These are phyloP conservation scores for Leccinum ochraceum DNA, from an alignment of 768 basidiomycete species.

Conservation along the genomic window DNA sequence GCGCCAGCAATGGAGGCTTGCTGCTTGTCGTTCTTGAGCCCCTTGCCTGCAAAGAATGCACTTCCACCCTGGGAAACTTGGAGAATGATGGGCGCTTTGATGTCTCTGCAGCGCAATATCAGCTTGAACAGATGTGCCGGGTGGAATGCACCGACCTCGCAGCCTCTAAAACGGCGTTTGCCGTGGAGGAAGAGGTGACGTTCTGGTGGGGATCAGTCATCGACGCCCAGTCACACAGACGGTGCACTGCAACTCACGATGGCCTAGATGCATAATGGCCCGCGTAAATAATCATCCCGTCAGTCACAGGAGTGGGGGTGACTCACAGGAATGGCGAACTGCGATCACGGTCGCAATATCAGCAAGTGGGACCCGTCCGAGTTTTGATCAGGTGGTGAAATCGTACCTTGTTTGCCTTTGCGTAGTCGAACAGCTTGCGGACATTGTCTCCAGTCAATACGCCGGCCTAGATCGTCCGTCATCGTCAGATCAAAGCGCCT, in stretches of 20 bases:
- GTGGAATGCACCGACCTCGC: conserved; percentile 59
- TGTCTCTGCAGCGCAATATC: conserved; percentile 56
- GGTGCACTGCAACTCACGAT: conserved; percentile 56
- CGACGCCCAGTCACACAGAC: background rate
- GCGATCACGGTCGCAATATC: conserved; percentile 12
- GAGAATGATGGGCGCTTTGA: conserved; percentile 96
- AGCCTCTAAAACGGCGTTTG: conserved; percentile 93
- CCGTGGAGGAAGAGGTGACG: conserved; percentile 93
- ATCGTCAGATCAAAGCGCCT: conserved; percentile 5
- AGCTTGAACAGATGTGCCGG: conserved; percentile 9
- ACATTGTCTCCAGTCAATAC: conserved; percentile 95
- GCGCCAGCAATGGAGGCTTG: conserved; percentile 95
- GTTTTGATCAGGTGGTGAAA: background rate
- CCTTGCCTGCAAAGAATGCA: conserved; percentile 97
- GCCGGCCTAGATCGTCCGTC: conserved; percentile 60
- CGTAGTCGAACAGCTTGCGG: conserved; percentile 94
- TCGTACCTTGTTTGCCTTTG: conserved; percentile 79
- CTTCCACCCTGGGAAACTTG: conserved; percentile 97
- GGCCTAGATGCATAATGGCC: conserved; percentile 46
- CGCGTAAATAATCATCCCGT: background rate
- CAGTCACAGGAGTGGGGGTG: background rate
- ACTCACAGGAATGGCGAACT: conserved; percentile 89
- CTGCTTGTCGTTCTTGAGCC: conserved; percentile 91
- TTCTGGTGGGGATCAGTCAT: conserved; percentile 54
- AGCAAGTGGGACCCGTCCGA: background rate